Base-by-base conservation (phyloP, 2,329 filamentous ascomycete species). In the Capronia americana region DNA sequence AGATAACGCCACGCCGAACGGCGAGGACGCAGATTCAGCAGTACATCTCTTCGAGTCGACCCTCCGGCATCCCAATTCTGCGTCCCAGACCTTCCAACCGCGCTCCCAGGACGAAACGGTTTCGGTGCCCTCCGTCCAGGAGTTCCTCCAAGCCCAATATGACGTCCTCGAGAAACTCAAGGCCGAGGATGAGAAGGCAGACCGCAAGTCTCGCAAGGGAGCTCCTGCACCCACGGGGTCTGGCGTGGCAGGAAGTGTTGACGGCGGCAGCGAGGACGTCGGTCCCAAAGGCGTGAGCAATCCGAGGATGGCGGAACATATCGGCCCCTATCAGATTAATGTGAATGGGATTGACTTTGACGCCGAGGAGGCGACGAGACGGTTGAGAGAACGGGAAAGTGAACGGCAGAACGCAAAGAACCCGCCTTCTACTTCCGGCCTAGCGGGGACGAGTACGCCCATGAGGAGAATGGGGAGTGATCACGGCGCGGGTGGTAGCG, bases 271-370 rank as follows among this genome's bases (percentile, higher is more conserved):
- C 76, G 74, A 75, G 73, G 14, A 75, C 74, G n/a, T 46, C 77
- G 65, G 77, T 77, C 59, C 77, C 78, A 77, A 76, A 58, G 77
- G 73, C 69, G 79, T 51, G 72, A 70, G 72, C 41, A 75, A 74
- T 32, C 73, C 73, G 50, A 71, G 79, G 30, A 83, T 86, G 61
- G 89, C 88, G 72, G 91, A 94, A 74, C 93, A 96, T 73, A 96
- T 97, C 74, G 93, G 93, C 0, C 93, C 93, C 0, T 93, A 97
- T 70, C 93, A 97, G 75, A 97, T 98, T 81, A 99, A 99, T 77
- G 95, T 99, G 86, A 95, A 95, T 50, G 95, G 95, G 61, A 97
- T 99, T 69, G 93, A 97, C 76, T 92, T 97, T 32, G 93, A 97
- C 79, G 93, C 93, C 8, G 93, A 97, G 75, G 93, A 97, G 46